Base-by-base conservation (phyloP, 345 rosid species). In the Salix brachista region DNA sequence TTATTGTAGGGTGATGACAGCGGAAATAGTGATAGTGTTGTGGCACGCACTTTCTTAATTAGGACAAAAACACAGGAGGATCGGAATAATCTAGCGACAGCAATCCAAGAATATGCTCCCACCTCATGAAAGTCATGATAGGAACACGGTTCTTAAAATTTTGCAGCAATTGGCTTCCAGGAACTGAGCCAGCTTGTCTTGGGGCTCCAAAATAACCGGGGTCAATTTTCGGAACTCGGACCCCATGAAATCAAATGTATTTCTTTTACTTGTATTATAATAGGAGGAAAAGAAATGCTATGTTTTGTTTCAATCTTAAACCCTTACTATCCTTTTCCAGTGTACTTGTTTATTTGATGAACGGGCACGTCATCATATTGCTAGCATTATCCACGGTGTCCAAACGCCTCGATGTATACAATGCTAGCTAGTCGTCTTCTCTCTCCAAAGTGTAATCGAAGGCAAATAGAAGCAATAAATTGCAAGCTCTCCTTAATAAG, bases 61-160 rank as follows among this genome's bases (percentile, higher is more conserved):
- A 86, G 93, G 83, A 86, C 88, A 34, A 96, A 87, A 86, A 85
- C 92, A 50, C 84, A 81, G 81, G 98, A 91, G 52, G 97, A 94
- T 66, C 89, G 97, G 61, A 80, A 90, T 77, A 88, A 90, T 73
- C 87, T 96, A 70, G 96, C 90, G 4, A 74, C 91, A 21, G 90
- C 91, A 7, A 96, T 96, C 81, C 87, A 90, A 80, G 98, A 92
- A 82, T 86, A 87, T 30, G 91, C 98, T 32, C 98, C 99, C 39
- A 85, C 86, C 16, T 91, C 88, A 0, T 92, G 82, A 89, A 80
- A 50, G 77, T 66, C 17, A 4, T 54, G 14, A 44, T 60, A 42
- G 78, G 39, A 66, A 69, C 52, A 18, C 19, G n/a, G 18, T 54
- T 58, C 30, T 6, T 39, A 42, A 71, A 79, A 60, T 83, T 80